Base-by-base conservation (phyloP, 495 filamentous ascomycete species). In the Xanthoparmelia taractica region DNA sequence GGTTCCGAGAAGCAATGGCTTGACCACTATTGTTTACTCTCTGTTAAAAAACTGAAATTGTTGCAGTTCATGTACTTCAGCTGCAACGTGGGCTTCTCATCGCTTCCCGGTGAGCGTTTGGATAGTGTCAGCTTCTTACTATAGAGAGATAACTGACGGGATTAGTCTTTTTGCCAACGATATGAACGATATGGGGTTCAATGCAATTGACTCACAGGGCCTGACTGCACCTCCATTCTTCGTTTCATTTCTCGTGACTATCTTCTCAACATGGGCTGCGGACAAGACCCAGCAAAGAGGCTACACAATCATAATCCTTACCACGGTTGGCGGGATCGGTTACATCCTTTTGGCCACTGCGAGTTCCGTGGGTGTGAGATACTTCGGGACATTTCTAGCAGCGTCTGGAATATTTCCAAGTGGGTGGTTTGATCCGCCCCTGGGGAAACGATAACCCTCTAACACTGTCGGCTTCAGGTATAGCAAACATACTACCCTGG, bases 141-240 rank as follows among this genome's bases (percentile, higher is more conserved):
- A n/a, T n/a, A n/a, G n/a, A n/a, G 41, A 20, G 10, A 31, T 10
- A 29, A 20, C 41, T 65, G 36, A 65, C 52, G 0, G 17, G 12
- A 29, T 17, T 43, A 67, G 88, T 93, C 4, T 96, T 94, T 70
- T 79, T 96, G 2, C 91, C 91, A 0, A 87, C 87, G 13, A 91
- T 95, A 70, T 92, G 17, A 78, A 83, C 57, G 81, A 86, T 54
- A 91, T 93, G 87, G 90, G 90, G 18, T 92, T 87, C 73, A 84
- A 80, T 12, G 72, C 79, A 23, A 82, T 92, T 61, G 78, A 87
- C 62, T 84, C 90, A 3, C 91, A 96, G 72, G 90, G 88, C 1
- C 84, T 95, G 36, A 88, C 86, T 17, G 88, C 89, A 0, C 91
- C 90, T 4, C 89, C 90, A 0, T 95, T 89, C 75, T 86, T 96